phyloP scores from a whole-genome alignment of 495 filamentous ascomycete genomes.

The Annulohypoxylon stygium region DNA sequence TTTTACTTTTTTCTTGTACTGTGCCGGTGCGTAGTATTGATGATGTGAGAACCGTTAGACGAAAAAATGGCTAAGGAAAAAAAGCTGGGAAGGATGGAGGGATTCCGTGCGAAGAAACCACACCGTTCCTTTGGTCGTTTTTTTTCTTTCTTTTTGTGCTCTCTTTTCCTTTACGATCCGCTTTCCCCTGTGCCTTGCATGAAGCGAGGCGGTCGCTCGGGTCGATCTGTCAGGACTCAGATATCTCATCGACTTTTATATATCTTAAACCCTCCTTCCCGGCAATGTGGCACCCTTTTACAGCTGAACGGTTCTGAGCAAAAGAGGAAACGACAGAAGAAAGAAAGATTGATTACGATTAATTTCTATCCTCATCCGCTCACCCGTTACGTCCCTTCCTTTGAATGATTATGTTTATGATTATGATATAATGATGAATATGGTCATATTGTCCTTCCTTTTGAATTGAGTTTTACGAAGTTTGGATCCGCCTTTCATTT shows the following conservation, averaged over 20 bases:
- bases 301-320: conserved; percentile 33
- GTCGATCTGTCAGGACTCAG: conserved; percentile 28
- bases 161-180: conserved; percentile 31
- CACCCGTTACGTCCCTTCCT: conserved; percentile 30
- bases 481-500: conserved; percentile 38
- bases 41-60: conserved; percentile 39
- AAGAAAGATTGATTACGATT: conserved; percentile 32
- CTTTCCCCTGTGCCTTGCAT: conserved; percentile 46
- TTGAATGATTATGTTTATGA: conserved; percentile 36
- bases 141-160: conserved; percentile 8
- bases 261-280: conserved; percentile 36
- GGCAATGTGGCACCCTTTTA: conserved; percentile 16
- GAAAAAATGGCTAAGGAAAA: conserved; percentile 6
- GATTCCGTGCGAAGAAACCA: conserved; percentile 33
- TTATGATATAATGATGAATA: conserved; percentile 42
- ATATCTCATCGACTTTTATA: conserved; percentile 39
- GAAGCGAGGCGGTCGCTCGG: conserved; percentile 34
- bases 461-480: conserved; percentile 33
- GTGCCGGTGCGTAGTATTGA: conserved; percentile 48
- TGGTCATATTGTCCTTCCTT: conserved; percentile 41
- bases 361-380: conserved; percentile 18
- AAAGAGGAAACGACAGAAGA: conserved; percentile 19
- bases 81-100: conserved; percentile 35
- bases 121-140: conserved; percentile 28
- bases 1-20: conserved; percentile 22